These are phyloP conservation scores for Uromyces viciae-fabae DNA, from an alignment of 1,284 basidiomycete species.

Conservation along the genomic window DNA sequence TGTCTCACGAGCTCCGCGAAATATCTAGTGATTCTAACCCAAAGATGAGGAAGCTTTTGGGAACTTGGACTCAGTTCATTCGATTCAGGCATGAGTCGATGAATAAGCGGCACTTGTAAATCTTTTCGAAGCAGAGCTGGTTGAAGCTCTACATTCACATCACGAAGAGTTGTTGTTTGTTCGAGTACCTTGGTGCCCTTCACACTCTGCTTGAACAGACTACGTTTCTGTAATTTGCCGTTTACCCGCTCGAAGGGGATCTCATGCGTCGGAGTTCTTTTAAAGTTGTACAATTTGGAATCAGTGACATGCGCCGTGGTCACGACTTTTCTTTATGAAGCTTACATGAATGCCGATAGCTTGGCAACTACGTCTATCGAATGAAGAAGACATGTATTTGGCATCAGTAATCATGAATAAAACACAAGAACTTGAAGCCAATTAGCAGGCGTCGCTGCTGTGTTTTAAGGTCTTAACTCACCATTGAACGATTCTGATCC, in stretches of 20 bases:
- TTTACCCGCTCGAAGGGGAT: no score
- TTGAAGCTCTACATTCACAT: no score
- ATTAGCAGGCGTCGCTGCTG: background rate
- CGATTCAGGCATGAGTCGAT: background rate
- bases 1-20: background rate
- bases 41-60: background rate
- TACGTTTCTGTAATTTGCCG: no score
- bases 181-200: no score
- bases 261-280: background rate
- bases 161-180: no score
- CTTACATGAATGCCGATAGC: background rate
- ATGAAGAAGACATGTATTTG: background rate
- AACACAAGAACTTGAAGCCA: background rate
- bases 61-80: background rate
- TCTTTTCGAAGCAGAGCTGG: background rate
- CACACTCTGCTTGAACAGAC: no score
- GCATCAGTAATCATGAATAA: no score
- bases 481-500: background rate
- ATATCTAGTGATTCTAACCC: background rate
- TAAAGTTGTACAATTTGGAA: background rate
- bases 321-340: background rate
- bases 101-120: background rate
- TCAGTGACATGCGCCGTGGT: background rate
- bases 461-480: background rate
- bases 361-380: background rate